These are phyloP conservation scores for Hevea brasiliensis DNA, from an alignment of 345 rosid genomes.

Conservation along the genomic window DNA sequence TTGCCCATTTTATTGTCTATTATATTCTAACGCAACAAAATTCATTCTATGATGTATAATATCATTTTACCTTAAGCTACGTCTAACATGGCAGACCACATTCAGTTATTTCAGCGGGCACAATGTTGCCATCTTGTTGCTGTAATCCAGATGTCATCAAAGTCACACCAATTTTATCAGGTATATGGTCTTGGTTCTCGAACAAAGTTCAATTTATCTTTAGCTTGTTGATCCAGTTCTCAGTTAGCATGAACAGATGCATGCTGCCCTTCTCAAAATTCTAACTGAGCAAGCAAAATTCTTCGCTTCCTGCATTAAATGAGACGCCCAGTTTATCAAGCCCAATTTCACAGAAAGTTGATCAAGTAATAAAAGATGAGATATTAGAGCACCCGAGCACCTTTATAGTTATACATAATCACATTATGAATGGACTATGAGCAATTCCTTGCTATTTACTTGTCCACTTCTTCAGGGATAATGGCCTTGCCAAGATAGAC, in stretches of 20 bases:
- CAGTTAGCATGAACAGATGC: background rate
- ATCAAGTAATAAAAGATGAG: background rate
- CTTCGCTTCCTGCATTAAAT: conserved; percentile 16
- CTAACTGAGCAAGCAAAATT: background rate
- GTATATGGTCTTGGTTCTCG: conserved; percentile 10
- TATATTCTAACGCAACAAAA: conserved; percentile 5
- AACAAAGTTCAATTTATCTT: background rate
- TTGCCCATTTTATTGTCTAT: background rate
- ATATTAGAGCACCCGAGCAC: conserved; percentile 29
- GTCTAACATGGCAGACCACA: background rate
- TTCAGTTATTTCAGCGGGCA: background rate
- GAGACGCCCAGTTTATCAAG: conserved; percentile 2
- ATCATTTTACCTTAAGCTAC: background rate
- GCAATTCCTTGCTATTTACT: conserved; percentile 29
- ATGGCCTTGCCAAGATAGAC: conserved; percentile 69
- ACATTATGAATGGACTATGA: background rate
- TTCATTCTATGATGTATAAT: background rate
- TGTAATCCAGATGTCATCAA: background rate
- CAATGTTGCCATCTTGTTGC: background rate
- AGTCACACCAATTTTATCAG: background rate
- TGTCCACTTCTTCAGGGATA: conserved; percentile 56
- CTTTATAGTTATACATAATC: conserved; percentile 10
- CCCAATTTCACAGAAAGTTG: background rate
- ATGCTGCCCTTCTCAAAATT: conserved; percentile 1
- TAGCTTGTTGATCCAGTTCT: background rate